These are phyloP conservation scores for Vicia sativa DNA, from an alignment of 306 rosid species.

Conservation along the genomic window DNA sequence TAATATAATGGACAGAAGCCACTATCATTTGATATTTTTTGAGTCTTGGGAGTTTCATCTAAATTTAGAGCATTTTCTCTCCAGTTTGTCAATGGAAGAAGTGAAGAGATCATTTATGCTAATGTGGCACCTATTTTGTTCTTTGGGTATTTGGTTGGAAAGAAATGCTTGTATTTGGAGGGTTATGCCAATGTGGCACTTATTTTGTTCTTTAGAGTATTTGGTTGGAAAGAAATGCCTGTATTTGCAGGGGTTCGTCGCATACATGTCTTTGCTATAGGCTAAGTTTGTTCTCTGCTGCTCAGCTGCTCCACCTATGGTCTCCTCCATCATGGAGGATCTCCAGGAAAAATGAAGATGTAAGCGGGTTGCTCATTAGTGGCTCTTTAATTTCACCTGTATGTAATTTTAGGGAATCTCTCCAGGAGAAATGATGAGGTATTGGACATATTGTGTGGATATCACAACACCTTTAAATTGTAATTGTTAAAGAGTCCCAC, in stretches of 20 bases:
- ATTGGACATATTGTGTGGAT: not conserved
- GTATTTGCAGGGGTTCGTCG: not conserved
- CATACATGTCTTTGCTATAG: not conserved
- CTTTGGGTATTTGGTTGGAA: not conserved
- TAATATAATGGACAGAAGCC: not conserved
- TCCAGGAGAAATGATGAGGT: not conserved
- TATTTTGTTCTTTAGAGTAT: not conserved
- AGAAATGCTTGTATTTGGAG: conserved; percentile 13
- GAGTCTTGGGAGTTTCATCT: not conserved
- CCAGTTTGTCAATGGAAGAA: conserved; percentile 3
- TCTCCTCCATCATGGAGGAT: not conserved
- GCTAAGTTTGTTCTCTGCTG: not conserved
- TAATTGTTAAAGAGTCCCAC: not conserved
- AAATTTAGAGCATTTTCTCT: not conserved
- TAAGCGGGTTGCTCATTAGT: not conserved
- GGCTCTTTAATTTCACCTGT: not conserved
- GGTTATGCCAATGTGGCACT: not conserved
- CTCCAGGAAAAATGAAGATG: not conserved
- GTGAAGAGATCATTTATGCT: not conserved
- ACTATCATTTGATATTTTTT: conserved; percentile 6
- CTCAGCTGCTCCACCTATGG: not conserved
- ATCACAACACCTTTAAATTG: not conserved
- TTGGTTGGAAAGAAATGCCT: conserved; percentile 6
- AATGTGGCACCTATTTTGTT: not conserved
- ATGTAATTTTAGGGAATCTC: not conserved